These are phyloP conservation scores for Middelhovenomyces tepae DNA, from an alignment of 805 yeast species.

Conservation along the genomic window DNA sequence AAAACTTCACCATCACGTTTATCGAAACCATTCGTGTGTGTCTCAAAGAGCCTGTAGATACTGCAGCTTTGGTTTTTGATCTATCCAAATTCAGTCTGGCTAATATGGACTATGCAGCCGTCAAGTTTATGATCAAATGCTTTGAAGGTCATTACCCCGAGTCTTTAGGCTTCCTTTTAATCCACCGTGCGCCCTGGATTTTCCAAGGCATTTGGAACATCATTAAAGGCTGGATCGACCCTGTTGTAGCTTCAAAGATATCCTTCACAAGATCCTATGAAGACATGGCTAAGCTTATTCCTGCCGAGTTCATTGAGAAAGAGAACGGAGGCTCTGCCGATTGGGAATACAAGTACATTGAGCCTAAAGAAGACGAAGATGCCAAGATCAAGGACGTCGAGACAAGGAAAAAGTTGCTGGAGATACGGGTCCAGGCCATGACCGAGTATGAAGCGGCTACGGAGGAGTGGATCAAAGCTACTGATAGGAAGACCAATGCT, in stretches of 20 bases:
- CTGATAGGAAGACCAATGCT: conserved; percentile 41
- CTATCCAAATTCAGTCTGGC: conserved; percentile 76
- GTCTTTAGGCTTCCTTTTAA: conserved; percentile 70
- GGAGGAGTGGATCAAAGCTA: conserved; percentile 59
- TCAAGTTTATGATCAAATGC: conserved; percentile 77
- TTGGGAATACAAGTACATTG: conserved; percentile 48
- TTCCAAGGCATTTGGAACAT: conserved; percentile 92
- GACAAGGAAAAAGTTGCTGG: conserved; percentile 36
- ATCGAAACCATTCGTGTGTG: conserved; percentile 79
- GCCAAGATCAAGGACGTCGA: conserved; percentile 36
- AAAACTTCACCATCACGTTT: conserved; percentile 61
- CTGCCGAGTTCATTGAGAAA: conserved; percentile 50
- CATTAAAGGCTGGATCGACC: conserved; percentile 90
- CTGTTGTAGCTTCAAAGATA: conserved; percentile 89
- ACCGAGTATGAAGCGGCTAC: conserved; percentile 56
- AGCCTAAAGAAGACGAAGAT: conserved; percentile 56
- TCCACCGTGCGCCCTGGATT: conserved; percentile 96
- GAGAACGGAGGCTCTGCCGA: conserved; percentile 67
- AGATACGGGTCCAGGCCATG: conserved; percentile 47
- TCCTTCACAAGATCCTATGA: conserved; percentile 63
- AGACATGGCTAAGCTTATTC: conserved; percentile 60
- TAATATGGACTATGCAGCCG: conserved; percentile 89
- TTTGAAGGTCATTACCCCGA: conserved; percentile 98
- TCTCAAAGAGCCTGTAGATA: conserved; percentile 66
- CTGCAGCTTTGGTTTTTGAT: conserved; percentile 79